Evolutionary conservation across 768 basidiomycete species (phyloP), one percentile per base, ranked within the genome.

Genomic region (Podaxis pistillaris): DNA sequence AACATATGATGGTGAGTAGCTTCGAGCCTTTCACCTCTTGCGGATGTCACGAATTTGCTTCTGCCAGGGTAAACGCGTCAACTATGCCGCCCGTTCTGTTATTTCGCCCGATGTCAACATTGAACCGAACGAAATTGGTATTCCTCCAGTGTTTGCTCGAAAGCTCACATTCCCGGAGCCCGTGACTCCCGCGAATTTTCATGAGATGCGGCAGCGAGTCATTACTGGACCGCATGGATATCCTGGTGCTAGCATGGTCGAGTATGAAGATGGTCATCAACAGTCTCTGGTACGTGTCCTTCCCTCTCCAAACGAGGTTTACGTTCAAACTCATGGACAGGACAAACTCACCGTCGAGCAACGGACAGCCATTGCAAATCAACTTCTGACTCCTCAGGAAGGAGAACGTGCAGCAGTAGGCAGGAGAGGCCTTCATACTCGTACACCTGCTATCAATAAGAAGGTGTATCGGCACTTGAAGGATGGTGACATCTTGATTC

Each of bases 61-160:
- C 46, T 40, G 19, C 6, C 56, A 98, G 96, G 97, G 97, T 9
- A 99, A 99, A 81, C 95, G 97, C 70, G 97, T 99, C 64, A 98
- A 99, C 75, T 97, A 96, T 73, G 96, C 97, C 46, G 97, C 97
- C 22, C 95, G 97, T 65, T 99, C 97, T n/a, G 97, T 99, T 71
- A 99, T 99, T 67, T 99, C 97, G 17, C 97, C 97, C 11, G 97
- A 99, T 71, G 92, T 98, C 69, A 98, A 98, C 75, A 98, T 99
- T 67, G 97, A 99, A 75, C 93, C 97, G 33, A 96, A 93, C 73
- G 97, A 99, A 75, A 99, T 99, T 60, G 97, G 97, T 44, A 87
- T 99, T 28, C 97, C 97, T 5, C 97, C 97, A 33, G 91, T 98
- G 55, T 99, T 99, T 72, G 97, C 97, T 1, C 85, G 89, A 69